A percentile compares a stretch with the other conserved stretches of the same genome.
Evolutionary conservation across 2,329 filamentous ascomycete genomes (phyloP).

Genomic region (Hypomyces perniciosus): DNA sequence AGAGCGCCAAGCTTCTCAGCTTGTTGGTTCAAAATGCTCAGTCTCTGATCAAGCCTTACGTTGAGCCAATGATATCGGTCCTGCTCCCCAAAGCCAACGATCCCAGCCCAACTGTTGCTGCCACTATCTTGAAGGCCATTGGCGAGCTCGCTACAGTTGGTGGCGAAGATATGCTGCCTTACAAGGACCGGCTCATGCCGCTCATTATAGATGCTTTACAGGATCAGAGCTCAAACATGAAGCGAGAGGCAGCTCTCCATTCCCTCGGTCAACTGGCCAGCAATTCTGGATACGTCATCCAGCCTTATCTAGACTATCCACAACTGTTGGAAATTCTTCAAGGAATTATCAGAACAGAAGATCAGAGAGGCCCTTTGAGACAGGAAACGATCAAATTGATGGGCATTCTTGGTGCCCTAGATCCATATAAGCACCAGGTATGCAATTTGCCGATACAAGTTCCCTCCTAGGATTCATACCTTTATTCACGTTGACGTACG

Average conservation of each 20-base stretch:
- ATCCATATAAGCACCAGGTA: constrained; percentile 89
- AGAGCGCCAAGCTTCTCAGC: constrained; percentile 88
- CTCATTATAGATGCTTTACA: constrained; percentile 91
- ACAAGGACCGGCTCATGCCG: constrained; percentile 89
- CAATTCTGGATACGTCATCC: constrained; percentile 95
- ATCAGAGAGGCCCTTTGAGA: constrained; percentile 72
- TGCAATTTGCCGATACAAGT: not conserved
- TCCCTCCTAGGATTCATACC: not conserved
- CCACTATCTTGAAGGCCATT: constrained; percentile 90
- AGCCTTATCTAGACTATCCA: constrained; percentile 91
- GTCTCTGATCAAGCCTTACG: constrained; percentile 88
- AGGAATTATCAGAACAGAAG: constrained; percentile 87
- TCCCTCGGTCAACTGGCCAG: constrained; percentile 89
- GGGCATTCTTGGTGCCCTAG: constrained; percentile 88
- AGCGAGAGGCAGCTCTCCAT: constrained; percentile 84
- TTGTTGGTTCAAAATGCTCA: constrained; percentile 90
- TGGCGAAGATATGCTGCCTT: constrained; percentile 86
- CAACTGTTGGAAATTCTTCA: constrained; percentile 88
- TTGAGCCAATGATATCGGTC: constrained; percentile 91
- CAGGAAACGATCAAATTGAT: constrained; percentile 96
- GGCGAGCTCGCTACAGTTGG: constrained; percentile 92
- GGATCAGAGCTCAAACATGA: constrained; percentile 83
- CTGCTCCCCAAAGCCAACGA: constrained; percentile 91
- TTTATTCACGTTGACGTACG: not conserved
- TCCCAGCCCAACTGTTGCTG: constrained; percentile 77